Conservation (phyloP, 768 basidiomycete genomes). For the Gymnopilus dilepis region DNA sequence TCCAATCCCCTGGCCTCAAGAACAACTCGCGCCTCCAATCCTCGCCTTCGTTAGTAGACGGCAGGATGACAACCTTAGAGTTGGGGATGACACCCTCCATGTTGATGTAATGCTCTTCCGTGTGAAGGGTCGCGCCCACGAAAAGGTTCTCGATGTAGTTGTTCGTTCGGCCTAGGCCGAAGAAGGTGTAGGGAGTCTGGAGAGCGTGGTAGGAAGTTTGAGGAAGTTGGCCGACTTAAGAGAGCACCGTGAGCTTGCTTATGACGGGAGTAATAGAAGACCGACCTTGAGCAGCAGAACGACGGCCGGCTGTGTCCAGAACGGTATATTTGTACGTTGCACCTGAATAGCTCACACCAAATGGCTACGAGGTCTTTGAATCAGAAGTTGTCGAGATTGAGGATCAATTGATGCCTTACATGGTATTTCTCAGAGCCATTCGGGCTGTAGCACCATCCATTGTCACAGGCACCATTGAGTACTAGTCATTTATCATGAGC, state of each 20-base stretch:
- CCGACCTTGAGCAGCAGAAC: constrained; percentile 89
- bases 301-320: constrained; percentile 84
- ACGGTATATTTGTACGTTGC: constrained; percentile 98
- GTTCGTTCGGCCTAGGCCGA: constrained; percentile 96
- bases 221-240: constrained; percentile 85
- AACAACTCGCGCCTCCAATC: constrained; percentile 90
- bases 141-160: constrained; percentile 99
- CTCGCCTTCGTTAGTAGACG: constrained; percentile 59
- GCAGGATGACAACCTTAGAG: constrained; percentile 94
- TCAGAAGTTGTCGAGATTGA: too few relatives aligned
- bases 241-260: neutral
- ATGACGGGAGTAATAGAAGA: constrained; percentile 3
- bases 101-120: constrained; percentile 77
- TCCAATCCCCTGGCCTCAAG: constrained; percentile 94
- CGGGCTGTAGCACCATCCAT: constrained; percentile 71
- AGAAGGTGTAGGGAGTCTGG: constrained; percentile 91
- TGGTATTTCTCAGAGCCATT: constrained; percentile 72
- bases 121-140: constrained; percentile 87
- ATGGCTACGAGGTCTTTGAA: too few relatives aligned
- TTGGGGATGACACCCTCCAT: constrained; percentile 99
- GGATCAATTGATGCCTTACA: too few relatives aligned
- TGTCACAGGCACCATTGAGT: constrained; percentile 90
- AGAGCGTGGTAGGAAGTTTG: constrained; percentile 93
- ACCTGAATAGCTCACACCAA: constrained; percentile 93
- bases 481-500: constrained; percentile 52